phyloP scores from a whole-genome alignment of 2,329 filamentous ascomycete species.

The Periconia digitata region DNA sequence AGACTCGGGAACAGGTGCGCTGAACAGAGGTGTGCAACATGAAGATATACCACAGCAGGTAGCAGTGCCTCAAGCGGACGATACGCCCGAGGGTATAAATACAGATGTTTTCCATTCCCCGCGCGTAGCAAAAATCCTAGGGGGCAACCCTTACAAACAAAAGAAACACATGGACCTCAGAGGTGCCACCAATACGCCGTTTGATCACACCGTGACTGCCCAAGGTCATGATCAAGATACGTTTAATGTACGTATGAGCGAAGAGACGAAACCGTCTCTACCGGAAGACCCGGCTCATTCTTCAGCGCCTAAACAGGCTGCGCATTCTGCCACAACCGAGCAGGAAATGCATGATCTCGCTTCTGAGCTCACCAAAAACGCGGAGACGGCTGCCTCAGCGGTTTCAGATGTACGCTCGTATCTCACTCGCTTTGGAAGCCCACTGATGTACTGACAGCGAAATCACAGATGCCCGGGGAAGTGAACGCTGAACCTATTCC shows the following conservation, averaged over 20 bases:
- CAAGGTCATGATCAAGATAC: constrained; percentile 43
- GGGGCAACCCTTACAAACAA: constrained; percentile 45
- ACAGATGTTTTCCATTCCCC: constrained; percentile 64
- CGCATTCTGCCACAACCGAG: constrained; percentile 19
- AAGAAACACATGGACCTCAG: constrained; percentile 39
- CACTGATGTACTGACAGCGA: constrained; percentile 52
- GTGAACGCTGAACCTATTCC: constrained; percentile 30
- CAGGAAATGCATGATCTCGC: constrained; percentile 50
- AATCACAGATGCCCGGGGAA: constrained; percentile 35
- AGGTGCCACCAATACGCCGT: constrained; percentile 32
- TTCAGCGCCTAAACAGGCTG: constrained; percentile 3
- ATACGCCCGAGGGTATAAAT: constrained; percentile 61
- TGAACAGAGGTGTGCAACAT: constrained; percentile 42
- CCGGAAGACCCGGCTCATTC: constrained; percentile 8
- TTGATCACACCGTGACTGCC: constrained; percentile 42
- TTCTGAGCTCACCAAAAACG: constrained; percentile 50
- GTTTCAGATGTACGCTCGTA: constrained; percentile 25
- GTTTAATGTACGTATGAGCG: constrained; percentile 29
- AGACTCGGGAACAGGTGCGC: constrained; percentile 54
- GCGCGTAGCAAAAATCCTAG: constrained; percentile 58
- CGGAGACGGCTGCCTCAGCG: constrained; percentile 30
- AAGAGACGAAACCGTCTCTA: constrained; percentile 13
- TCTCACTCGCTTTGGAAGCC: constrained; percentile 9
- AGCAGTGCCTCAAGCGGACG: constrained; percentile 41
- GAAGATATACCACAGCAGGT: constrained; percentile 29